These are phyloP conservation scores for Ceratobasidium sp. DNA, from an alignment of 1,284 basidiomycete species.

Conservation along the genomic window DNA sequence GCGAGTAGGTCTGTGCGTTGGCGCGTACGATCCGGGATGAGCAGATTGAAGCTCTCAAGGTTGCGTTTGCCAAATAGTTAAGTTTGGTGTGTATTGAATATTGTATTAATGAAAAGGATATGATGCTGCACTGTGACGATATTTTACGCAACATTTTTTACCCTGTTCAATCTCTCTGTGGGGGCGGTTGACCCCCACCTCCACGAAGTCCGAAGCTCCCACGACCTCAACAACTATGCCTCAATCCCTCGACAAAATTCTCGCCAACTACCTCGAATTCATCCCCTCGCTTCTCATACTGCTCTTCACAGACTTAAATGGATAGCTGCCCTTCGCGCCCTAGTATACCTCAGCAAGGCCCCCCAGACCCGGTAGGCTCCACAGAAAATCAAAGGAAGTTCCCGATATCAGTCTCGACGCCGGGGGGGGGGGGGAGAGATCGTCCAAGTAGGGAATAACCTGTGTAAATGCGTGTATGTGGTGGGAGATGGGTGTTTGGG, in stretches of 20 bases:
- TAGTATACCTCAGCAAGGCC: conserved; percentile 16
- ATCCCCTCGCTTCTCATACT: conserved; percentile 10
- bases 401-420: conserved; percentile 70
- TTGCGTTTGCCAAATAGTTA: conserved; percentile 5
- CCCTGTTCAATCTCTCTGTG: too few species aligned
- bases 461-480: conserved; percentile 72
- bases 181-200: too few species aligned
- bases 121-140: too few species aligned
- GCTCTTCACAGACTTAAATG: conserved; percentile 14
- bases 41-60: conserved; percentile 19
- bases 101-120: too few species aligned
- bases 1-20: not conserved
- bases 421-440: conserved; percentile 65
- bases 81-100: too few species aligned
- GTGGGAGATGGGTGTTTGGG: conserved; percentile 60
- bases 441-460: conserved; percentile 70
- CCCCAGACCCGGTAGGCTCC: conserved; percentile 17
- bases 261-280: conserved; percentile 18
- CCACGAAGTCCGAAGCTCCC: conserved; percentile 22
- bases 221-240: conserved; percentile 17
- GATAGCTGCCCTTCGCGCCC: conserved; percentile 13
- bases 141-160: too few species aligned
- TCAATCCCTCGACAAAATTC: conserved; percentile 1
- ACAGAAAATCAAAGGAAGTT: conserved; percentile 61
- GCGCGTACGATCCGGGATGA: conserved; percentile 10